phyloP scores from a whole-genome alignment of 192 early-diverging fungal species.

The Umbelopsis sp. region DNA sequence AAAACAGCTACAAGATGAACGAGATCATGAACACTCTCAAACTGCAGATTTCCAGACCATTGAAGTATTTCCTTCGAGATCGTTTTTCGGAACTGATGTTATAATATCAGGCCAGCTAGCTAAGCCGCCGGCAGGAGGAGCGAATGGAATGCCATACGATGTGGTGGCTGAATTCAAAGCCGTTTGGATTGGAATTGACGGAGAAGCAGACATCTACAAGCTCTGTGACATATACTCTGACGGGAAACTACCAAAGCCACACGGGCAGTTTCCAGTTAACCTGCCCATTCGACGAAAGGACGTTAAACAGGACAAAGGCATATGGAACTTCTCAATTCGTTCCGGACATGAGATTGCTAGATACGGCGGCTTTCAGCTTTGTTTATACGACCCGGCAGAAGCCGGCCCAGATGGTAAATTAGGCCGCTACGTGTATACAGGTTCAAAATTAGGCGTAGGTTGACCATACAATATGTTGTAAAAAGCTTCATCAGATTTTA shows the following conservation, averaged over 20 bases:
- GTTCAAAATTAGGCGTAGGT: neutral
- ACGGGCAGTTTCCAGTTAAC: slow-evolving; percentile 8
- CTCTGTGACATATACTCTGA: slow-evolving; percentile 25
- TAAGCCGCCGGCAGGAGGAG: neutral
- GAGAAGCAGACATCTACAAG: slow-evolving; percentile 18
- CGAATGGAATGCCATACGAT: slow-evolving; percentile 2
- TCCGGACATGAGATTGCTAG: slow-evolving; percentile 17
- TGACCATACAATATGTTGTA: neutral
- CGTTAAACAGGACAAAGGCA: neutral
- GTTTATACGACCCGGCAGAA: slow-evolving; percentile 15
- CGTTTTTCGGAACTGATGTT: neutral
- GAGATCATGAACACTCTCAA: neutral
- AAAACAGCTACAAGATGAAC: slow-evolving; percentile 9
- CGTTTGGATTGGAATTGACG: slow-evolving; percentile 24
- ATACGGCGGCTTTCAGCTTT: slow-evolving; percentile 16
- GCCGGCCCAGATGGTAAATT: neutral
- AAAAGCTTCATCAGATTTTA: neutral
- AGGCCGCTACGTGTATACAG: slow-evolving; percentile 6
- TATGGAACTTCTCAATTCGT: neutral
- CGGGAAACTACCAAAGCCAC: slow-evolving; percentile 1
- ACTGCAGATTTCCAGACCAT: slow-evolving; percentile 5
- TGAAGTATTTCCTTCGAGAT: neutral
- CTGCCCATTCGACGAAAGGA: slow-evolving; percentile 7
- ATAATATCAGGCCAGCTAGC: neutral
- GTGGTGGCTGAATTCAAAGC: slow-evolving; percentile 12